Conservation (phyloP, 371 early-diverging fungal species). For the Entomophthora muscae region DNA sequence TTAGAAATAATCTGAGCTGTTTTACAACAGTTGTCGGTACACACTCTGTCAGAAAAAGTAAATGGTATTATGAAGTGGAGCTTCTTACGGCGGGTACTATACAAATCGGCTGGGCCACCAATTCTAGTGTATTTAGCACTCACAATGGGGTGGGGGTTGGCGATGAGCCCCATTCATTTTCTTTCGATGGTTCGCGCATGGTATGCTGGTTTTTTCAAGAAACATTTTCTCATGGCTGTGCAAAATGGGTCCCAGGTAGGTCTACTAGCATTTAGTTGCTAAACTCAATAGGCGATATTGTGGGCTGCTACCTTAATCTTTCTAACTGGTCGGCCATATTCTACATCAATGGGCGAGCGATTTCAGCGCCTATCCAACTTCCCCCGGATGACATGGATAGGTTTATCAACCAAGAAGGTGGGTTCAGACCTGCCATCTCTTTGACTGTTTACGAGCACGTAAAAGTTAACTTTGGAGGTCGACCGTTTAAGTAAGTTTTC, state of each 20-base stretch:
- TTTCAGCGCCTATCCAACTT: background rate
- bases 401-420: background rate
- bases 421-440: background rate
- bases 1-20: background rate
- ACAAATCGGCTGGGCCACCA: conserved; percentile 53
- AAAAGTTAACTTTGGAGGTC: background rate
- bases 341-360: background rate
- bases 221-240: background rate
- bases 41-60: conserved; percentile 12
- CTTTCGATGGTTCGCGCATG: conserved; percentile 42
- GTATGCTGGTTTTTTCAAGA: conserved; percentile 29
- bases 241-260: background rate
- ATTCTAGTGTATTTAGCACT: conserved; percentile 29
- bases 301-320: background rate
- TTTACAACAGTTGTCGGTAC: background rate
- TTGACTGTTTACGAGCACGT: conserved; percentile 1
- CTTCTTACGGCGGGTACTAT: conserved; percentile 36
- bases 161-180: conserved; percentile 44
- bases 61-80: conserved; percentile 38
- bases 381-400: background rate
- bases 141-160: conserved; percentile 57
- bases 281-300: background rate
- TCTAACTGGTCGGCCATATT: background rate
- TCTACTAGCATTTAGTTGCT: background rate
- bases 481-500: background rate